Evolutionary conservation across 2,329 filamentous ascomycete genomes (phyloP), one percentile per base, ranked within the genome.

Genomic region (Fusarium lyarnte): DNA sequence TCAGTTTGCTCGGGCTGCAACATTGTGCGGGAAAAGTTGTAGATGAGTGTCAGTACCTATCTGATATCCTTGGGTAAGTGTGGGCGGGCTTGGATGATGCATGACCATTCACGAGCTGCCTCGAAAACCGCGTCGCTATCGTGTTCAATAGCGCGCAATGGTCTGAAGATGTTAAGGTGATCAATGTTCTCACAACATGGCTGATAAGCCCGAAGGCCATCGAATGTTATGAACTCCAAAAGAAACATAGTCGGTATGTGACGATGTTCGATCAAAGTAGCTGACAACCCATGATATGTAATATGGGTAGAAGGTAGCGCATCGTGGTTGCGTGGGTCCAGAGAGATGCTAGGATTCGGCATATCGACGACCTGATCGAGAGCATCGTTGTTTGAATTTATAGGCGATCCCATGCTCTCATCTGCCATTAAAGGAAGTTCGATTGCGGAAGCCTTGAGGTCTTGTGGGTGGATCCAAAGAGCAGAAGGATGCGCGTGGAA

Each of bases 31-130:
- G 78, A 63, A 25, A 81, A 78, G 70, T 81, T 74, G 69, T 78
- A 82, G 27, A 81, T 65, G 46, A 54, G 75, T 33, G 78, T 73
- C 29, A 81, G 76, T 36, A 81, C 60, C 79, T 73, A 81, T 70
- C 80, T 76, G 43, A 81, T 58, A 36, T 78, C 74, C 47, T 72
- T 78, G 21, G 79, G 79, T 4, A 82, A 61, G 10, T 35, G 14
- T 4, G 38, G 9, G 2, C 31, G 23, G 9, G 74, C 65, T 57
- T 82, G 80, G 5, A 74, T 31, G 14, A 73, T 70, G 57, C 80
- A 82, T 9, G 78, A 77, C 80, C 80, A 82, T 10, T 64, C 51
- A 21, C 80, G 76, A 21, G 79, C 79, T 25, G 63, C 42, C 35
- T 67, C 74, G 70, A 81, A 81, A 19, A 78, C 1, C 16, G 33